A percentile compares a stretch with the other conserved stretches of the same genome.
phyloP scores from a whole-genome alignment of 441 rosid species.

The Euphorbia corollata region DNA sequence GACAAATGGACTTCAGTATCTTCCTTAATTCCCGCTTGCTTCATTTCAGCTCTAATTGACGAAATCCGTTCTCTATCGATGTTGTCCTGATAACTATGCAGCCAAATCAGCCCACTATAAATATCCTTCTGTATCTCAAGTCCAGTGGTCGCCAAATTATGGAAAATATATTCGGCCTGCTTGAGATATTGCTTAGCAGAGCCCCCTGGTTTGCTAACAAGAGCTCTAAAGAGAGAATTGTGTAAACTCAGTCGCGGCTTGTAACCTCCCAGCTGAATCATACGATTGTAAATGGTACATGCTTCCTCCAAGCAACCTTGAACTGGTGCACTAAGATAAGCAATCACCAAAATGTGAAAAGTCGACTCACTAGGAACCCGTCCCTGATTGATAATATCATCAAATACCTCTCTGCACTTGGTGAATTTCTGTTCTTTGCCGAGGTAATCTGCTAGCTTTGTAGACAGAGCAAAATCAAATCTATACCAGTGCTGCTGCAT shows the following conservation, averaged over 20 bases:
- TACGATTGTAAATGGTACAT: slow-evolving; percentile 64
- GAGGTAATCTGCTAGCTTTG: slow-evolving; percentile 77
- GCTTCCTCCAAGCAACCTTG: slow-evolving; percentile 79
- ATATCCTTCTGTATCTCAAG: slow-evolving; percentile 68
- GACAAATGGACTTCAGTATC: slow-evolving; percentile 58
- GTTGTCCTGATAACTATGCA: slow-evolving; percentile 73
- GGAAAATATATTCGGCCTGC: slow-evolving; percentile 81
- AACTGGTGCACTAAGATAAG: slow-evolving; percentile 62
- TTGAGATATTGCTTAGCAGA: slow-evolving; percentile 49
- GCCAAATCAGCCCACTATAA: slow-evolving; percentile 63
- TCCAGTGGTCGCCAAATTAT: slow-evolving; percentile 55
- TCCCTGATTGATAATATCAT: slow-evolving; percentile 74
- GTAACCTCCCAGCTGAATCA: slow-evolving; percentile 91
- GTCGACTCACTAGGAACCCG: slow-evolving; percentile 86
- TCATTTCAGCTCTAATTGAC: slow-evolving; percentile 57
- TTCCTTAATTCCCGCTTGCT: slow-evolving; percentile 49
- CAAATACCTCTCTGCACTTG: slow-evolving; percentile 72
- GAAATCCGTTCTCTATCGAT: slow-evolving; percentile 50
- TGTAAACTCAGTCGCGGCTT: slow-evolving; percentile 60
- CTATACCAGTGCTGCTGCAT: slow-evolving; percentile 72
- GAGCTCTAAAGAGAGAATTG: slow-evolving; percentile 69
- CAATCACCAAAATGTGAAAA: slow-evolving; percentile 68
- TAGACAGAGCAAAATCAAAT: slow-evolving; percentile 75
- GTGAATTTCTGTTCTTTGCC: slow-evolving; percentile 72
- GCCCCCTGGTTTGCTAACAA: slow-evolving; percentile 51